Base-by-base conservation (phyloP, 495 filamentous ascomycete species). In the Penicillium diatomitis region DNA sequence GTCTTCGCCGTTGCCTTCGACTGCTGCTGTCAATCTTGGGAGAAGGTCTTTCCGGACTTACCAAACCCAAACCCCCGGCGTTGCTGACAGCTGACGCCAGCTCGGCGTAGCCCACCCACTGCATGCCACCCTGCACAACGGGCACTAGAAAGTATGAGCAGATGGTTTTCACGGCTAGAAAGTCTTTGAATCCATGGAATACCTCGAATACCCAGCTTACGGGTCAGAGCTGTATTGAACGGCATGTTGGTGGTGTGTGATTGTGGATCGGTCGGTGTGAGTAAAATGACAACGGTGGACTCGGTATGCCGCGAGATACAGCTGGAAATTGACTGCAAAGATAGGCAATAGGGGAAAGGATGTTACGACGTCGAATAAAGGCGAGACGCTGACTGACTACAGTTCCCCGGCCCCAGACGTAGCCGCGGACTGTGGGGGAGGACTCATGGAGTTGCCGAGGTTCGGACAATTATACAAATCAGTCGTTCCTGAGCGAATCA, bases 51-150 rank as follows among this genome's bases (percentile, higher is more conserved):
- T 20, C 20, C 20, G 20, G 2, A 65, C 69, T 34, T 67, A 72
- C 82, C 53, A 98, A 84, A 63, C 92, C 92, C 49, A 98, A 77
- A 35, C 90, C 92, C 46, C 92, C 92, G 8, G 92, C 92, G 63
- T 96, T 98, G 68, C 83, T 90, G 52, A 98, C 92, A 39, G 92
- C 92, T 54, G 86, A 80, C 48, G 90, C 91, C 61, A 98, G 78
- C 68, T 96, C 91, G 41, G 91, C 91, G 64, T 89, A 90, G 60
- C 87, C 86, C 41, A 74, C 81, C 83, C 83, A 87, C 80, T 95
- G 90, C 89, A 95, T 96, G 48, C 92, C 92, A 64, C 92, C 92
- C 76, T 98, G 92, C 40, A 98, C 88, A n/a, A 98, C 76, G 49
- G 92, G 92, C 55, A 96, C 89, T 92, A 55, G 52, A 39, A 29